Evolutionary conservation across 2,329 filamentous ascomycete species (phyloP).

Genomic region (Lojkania enalia): DNA sequence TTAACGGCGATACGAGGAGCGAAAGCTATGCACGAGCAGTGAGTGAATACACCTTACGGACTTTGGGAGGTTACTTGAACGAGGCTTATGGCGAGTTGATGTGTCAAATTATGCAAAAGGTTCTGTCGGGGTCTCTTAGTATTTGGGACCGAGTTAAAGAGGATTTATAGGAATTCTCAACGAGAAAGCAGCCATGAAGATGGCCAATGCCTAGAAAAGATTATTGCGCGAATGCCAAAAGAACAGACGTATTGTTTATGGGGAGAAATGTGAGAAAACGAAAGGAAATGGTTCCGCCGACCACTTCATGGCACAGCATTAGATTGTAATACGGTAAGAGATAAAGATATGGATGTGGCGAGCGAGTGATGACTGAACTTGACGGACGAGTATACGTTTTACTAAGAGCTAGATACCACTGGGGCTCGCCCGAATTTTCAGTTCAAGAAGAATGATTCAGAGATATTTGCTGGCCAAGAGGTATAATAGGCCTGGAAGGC

Average conservation of each 20-base stretch:
- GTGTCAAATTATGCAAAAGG: too few species aligned
- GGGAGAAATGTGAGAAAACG: background rate
- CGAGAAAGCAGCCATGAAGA: background rate
- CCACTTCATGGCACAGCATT: background rate
- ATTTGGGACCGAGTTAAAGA: background rate
- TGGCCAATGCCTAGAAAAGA: background rate
- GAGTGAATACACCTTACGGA: constrained; percentile 3
- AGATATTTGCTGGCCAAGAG: too few species aligned
- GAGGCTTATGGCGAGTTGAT: too few species aligned
- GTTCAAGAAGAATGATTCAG: too few species aligned
- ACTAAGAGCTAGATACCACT: too few species aligned
- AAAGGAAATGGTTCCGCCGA: background rate
- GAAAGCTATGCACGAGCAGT: constrained; percentile 11
- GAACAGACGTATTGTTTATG: background rate
- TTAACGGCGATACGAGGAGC: constrained; percentile 12
- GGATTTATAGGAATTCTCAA: background rate
- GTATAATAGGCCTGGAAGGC: too few species aligned
- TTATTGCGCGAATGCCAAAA: background rate
- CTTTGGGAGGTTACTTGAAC: constrained; percentile 19
- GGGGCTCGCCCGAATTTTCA: too few species aligned
- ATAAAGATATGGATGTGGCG: too few species aligned
- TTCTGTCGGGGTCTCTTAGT: background rate
- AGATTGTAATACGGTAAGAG: background rate
- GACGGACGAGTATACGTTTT: too few species aligned
- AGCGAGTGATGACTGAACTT: too few species aligned